Base-by-base conservation (phyloP, 2,329 filamentous ascomycete species). In the Phoma sp. region DNA sequence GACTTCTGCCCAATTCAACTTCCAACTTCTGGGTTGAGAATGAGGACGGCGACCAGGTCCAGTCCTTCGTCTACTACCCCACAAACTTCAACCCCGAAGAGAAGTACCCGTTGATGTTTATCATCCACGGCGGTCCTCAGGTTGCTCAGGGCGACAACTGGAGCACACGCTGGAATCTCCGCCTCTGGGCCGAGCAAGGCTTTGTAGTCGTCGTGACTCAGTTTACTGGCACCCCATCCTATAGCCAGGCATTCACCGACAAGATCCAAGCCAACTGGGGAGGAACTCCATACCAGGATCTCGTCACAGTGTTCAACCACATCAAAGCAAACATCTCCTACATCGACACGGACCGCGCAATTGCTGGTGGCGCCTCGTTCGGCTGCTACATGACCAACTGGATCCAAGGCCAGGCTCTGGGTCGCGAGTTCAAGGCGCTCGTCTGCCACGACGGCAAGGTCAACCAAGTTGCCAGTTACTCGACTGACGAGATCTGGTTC, bases 371-470 rank as follows among this genome's bases (percentile, higher is more conserved):
- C 9, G 90, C 89, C 0, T 70, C 72, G 5, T 79, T 76, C 42
- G 77, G 75, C 48, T 72, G 68, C 44, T 75, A 67, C 69, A 81
- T 82, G 66, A 72, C 72, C 52, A 83, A 96, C 72, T 96, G 92
- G 91, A 93, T 96, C 64, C 91, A 96, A 74, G 93, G 93, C 4
- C 89, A 95, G 55, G 83, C 85, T 0, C 82, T 96, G 0, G 92
- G 91, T 32, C 86, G 90, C 42, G 88, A 89, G 64, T 96, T 97
- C 83, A 91, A 91, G 75, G 91, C 91, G 0, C 82, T 96, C 10
- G 91, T 96, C 30, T 91, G 87, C 68, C 92, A 96, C 70, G 91
- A 96, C 65, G 92, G 92, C 46, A 88, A 92, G 48, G 91, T 91
- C 72, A 89, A 86, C 65, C 75, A 79, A 33, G 71, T 78, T 36